Evolutionary conservation across 305 asterid genomes (phyloP), one percentile per base, ranked within the genome.

Genomic region (Withania somnifera): DNA sequence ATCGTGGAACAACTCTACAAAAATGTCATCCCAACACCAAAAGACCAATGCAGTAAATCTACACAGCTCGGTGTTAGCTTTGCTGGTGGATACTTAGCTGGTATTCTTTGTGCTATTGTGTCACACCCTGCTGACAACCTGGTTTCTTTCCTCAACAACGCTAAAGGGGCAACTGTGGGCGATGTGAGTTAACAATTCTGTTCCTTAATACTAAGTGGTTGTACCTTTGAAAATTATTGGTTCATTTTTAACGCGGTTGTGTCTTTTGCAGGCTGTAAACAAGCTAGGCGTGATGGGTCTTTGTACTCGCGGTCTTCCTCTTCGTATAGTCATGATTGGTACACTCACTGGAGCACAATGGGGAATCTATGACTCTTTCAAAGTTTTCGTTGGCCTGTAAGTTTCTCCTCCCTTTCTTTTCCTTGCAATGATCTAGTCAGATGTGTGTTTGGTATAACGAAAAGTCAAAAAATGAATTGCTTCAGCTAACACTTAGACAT

Each of bases 61-160:
- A 42, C 87, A 78, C 98, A 94, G 88, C 96, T 95, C 1, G 97
- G 98, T 14, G 97, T 95, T 84, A 95, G 99, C 82, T 92, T 92
- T 84, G 85, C 92, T 1, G 93, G 97, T 45, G 97, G 98, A 5
- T 95, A 94, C 84, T 87, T 91, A 26, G 98, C 95, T 9, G 98
- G 99, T 14, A 85, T 95, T 2, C 89, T 95, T 47, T 91, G 99
- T 24, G 96, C 98, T 32, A 53, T 90, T 15, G 87, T 94, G 76
- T 95, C 97, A 0, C 99, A 95, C 81, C 99, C 97, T 42, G 96
- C 98, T 26, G 99, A 95, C 83, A 94, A 95, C 86, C 85, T 94
- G 58, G 99, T 94, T 36, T 95, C 98, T 9, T 93, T 95, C 88
- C 96, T 94, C 85, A 94, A 94, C 93, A 94, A 94, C 52, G 91